phyloP scores from a whole-genome alignment of 2,329 filamentous ascomycete species.

The Ceratocystis alfenasii region DNA sequence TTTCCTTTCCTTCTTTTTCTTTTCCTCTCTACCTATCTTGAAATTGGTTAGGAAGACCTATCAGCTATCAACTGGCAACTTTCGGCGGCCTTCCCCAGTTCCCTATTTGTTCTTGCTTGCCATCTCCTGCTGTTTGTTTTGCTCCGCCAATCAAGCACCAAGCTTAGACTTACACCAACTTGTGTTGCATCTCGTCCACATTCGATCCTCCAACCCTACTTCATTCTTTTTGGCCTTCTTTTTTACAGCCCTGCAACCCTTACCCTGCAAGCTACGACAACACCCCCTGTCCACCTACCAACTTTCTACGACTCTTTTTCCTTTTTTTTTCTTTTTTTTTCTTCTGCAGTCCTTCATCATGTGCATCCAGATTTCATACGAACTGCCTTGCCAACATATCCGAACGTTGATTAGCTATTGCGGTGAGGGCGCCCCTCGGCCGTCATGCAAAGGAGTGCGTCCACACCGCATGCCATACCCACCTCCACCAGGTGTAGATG shows the following conservation, averaged over 20 bases:
- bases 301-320: neutral
- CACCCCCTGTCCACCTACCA: neutral
- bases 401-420: conserved; percentile 37
- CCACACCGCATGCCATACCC: conserved; percentile 37
- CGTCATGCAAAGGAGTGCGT: conserved; percentile 35
- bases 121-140: neutral
- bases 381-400: conserved; percentile 41
- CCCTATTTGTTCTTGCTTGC: neutral
- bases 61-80: no score
- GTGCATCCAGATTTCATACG: conserved; percentile 41
- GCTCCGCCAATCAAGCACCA: neutral
- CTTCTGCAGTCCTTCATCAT: conserved; percentile 27
- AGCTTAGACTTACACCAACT: conserved; percentile 3
- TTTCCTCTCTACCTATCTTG: neutral
- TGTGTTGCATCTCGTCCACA: conserved; percentile 11
- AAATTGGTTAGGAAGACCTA: no score
- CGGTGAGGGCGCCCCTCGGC: conserved; percentile 30
- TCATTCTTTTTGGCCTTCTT: no score
- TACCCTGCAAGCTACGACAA: conserved; percentile 11
- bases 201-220: conserved; percentile 4
- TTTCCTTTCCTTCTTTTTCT: neutral
- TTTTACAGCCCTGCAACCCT: conserved; percentile 10
- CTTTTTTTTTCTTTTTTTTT: no score
- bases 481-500: conserved; percentile 35
- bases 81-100: no score